Base-by-base conservation (phyloP, 108 stramenopile genomes). In the Discostella pseudostelligera region DNA sequence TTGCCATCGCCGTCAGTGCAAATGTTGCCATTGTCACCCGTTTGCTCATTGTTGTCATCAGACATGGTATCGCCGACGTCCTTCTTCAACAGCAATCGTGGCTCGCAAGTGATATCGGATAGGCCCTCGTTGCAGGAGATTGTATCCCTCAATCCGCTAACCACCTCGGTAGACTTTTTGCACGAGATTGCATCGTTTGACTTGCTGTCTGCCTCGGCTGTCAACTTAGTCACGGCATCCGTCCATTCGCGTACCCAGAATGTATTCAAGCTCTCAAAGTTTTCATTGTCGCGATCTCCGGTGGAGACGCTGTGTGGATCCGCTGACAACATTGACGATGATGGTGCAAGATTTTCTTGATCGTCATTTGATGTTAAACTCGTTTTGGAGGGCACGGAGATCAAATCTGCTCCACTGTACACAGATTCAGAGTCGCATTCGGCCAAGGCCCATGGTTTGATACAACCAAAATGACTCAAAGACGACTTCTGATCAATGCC, bases 31-130 rank as follows among this genome's bases (percentile, higher is more conserved):
- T 60, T 29, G 28, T 25, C 1, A 4, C 19, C 37, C 0, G 1
- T 20, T 28, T 54, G 12, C 19, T 39, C 50, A 1, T 51, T 42
- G 12, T 63, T 32, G 12, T 59, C 62, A n/a, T 63, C 62, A 5
- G 10, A 44, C 63, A 64, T 64, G 50, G 63, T 19, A 26, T 64
- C 13, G 51, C 63, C 50, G 28, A 54, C 63, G 4, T 64, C 63
- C 32, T 54, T 54, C 20, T 45, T 60, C 26, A 60, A 22, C 17
- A 60, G 11, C 14, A 45, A 20, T 19, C 43, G 40, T 29, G 59
- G 59, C 43, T 45, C n/a, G 43, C 28, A 14, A 13, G 11, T 28
- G 13, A 24, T 28, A 43, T 57, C 25, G 32, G 0, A 2, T 12
- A 57, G 29, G 14, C 29, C 35, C 22, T 32, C 32, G 3, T 32